Evolutionary conservation across 352 stramenopile species (phyloP).

Genomic region (Phytophthora tentaculata): DNA sequence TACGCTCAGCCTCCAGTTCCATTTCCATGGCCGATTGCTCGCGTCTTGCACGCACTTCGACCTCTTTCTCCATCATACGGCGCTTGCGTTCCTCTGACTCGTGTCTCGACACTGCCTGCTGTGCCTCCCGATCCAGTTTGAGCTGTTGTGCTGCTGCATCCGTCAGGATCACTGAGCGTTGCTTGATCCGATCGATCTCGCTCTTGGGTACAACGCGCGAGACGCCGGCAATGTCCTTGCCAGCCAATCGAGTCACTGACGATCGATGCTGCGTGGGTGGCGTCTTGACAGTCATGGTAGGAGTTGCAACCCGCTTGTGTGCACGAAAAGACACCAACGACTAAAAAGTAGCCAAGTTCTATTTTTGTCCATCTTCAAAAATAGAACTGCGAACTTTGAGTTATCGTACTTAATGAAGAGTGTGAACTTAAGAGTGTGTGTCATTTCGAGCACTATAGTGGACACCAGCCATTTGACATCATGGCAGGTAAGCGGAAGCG

Average conservation of each 20-base stretch:
- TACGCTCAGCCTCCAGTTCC: conserved; percentile 70
- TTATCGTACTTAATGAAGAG: background rate
- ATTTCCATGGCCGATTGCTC: conserved; percentile 78
- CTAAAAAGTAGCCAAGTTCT: conserved; percentile 29
- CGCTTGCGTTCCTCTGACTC: conserved; percentile 74
- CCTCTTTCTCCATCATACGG: conserved; percentile 81
- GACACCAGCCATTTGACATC: conserved; percentile 23
- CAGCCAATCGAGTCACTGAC: conserved; percentile 50
- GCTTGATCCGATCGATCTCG: conserved; percentile 63
- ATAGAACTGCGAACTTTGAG: conserved; percentile 12
- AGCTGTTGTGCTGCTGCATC: conserved; percentile 47
- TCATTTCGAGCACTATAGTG: background rate
- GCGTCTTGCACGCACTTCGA: conserved; percentile 62
- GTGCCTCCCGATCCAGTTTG: conserved; percentile 50
- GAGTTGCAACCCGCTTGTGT: background rate
- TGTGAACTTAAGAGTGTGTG: background rate
- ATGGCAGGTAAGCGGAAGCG: conserved; percentile 61
- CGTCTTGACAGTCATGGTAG: conserved; percentile 32
- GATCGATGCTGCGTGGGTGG: conserved; percentile 35
- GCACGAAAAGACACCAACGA: conserved; percentile 1
- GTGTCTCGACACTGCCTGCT: conserved; percentile 51
- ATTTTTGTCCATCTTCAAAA: conserved; percentile 23
- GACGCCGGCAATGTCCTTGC: conserved; percentile 67
- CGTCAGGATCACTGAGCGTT: conserved; percentile 64
- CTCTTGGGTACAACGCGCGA: conserved; percentile 38